phyloP scores from a whole-genome alignment of 2,329 filamentous ascomycete species.

The Xylaria arbuscula region DNA sequence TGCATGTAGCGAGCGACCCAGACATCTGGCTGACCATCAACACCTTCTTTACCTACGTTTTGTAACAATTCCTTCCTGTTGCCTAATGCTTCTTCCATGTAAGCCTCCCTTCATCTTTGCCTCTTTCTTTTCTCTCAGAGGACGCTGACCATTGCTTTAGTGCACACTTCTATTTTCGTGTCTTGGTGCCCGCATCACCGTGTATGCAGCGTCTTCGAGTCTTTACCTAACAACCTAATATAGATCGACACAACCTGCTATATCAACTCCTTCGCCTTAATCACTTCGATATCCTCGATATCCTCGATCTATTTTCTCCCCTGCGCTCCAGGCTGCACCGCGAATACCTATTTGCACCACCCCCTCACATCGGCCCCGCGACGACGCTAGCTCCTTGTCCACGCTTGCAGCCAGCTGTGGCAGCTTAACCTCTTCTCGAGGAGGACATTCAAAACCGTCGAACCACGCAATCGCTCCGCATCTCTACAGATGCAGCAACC shows the following conservation, averaged over 20 bases:
- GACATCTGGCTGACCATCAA: conserved; percentile 10
- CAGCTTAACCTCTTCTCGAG: neutral
- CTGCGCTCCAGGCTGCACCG: neutral
- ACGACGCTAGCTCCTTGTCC: neutral
- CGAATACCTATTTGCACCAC: conserved; percentile 1
- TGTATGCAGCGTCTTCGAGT: conserved; percentile 15
- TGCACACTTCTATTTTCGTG: neutral
- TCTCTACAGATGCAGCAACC: conserved; percentile 49
- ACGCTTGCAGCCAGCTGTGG: neutral
- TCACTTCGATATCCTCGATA: conserved; percentile 1
- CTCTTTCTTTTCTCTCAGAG: neutral
- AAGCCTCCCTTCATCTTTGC: neutral
- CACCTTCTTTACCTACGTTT: neutral
- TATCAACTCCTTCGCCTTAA: neutral
- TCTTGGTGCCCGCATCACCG: neutral
- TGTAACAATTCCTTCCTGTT: neutral
- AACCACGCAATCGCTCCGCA: conserved; percentile 12
- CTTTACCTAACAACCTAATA: neutral
- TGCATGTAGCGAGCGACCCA: neutral
- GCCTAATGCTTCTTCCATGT: neutral
- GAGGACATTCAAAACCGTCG: conserved; percentile 1
- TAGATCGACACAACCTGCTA: conserved; percentile 8
- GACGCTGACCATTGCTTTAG: neutral
- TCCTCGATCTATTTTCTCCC: neutral
- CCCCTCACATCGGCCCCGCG: neutral